Conservation (phyloP, 148 eudicot genomes). For the Pouteria glomerata region DNA sequence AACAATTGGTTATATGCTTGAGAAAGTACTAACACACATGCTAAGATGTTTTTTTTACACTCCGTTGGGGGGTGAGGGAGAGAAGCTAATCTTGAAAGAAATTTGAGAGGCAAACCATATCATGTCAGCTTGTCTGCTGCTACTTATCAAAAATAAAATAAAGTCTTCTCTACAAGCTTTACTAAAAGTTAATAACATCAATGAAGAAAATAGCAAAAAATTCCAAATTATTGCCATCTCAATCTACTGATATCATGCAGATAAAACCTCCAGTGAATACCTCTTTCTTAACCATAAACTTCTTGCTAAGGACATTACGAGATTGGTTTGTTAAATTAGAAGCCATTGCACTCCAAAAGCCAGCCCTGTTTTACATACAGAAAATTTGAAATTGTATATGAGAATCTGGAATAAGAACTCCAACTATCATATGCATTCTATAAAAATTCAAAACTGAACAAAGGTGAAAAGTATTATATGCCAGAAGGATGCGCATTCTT, state of each 20-base stretch:
- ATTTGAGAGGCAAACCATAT: not conserved
- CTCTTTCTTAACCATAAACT: constrained; percentile 93
- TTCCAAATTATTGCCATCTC: not conserved
- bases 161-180: too few relatives aligned
- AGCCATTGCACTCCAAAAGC: constrained; percentile 99
- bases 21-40: too few relatives aligned
- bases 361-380: constrained; percentile 56
- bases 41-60: too few relatives aligned
- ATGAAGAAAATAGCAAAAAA: not conserved
- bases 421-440: not conserved
- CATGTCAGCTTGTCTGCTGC: not conserved
- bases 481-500: not conserved
- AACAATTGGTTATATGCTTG: not conserved
- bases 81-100: not conserved
- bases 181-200: not conserved
- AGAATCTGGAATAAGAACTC: not conserved
- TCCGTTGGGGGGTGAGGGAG: too few relatives aligned
- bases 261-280: constrained; percentile 19
- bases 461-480: not conserved
- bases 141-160: too few relatives aligned
- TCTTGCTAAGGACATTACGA: constrained; percentile 94
- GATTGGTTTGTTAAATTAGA: constrained; percentile 85
- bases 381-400: constrained; percentile 7
- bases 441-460: not conserved
- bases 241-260: not conserved